These are phyloP conservation scores for Euryodendron excelsum DNA, from an alignment of 148 eudicot genomes.

Conservation along the genomic window DNA sequence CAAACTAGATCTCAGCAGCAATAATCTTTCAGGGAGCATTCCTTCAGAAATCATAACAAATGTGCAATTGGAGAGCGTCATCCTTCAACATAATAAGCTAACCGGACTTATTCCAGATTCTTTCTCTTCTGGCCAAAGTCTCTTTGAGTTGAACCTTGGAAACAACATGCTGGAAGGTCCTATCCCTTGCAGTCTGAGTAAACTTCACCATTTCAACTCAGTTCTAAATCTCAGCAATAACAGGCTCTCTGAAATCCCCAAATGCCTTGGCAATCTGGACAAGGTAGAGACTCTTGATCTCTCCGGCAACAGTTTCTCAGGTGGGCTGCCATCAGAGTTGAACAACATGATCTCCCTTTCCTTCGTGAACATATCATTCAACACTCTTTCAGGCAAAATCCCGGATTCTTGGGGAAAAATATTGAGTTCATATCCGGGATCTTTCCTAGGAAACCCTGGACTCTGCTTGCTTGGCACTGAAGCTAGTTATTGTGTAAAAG, in stretches of 20 bases:
- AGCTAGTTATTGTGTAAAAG: not conserved
- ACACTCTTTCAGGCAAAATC: conserved; percentile 13
- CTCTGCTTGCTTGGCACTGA: conserved; percentile 10
- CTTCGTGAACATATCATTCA: conserved; percentile 20
- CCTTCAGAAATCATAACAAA: conserved; percentile 11
- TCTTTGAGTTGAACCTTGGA: conserved; percentile 21
- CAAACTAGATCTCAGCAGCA: conserved; percentile 17
- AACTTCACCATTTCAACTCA: conserved; percentile 13
- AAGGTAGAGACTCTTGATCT: conserved; percentile 22
- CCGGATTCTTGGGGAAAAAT: conserved; percentile 17
- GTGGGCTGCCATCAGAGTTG: conserved; percentile 15
- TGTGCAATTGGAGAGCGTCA: not conserved
- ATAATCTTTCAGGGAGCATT: conserved; percentile 16
- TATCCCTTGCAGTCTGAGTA: conserved; percentile 20
- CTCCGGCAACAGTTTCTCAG: conserved; percentile 21
- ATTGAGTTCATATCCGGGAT: conserved; percentile 10
- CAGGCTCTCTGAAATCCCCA: conserved; percentile 20
- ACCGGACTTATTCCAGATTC: conserved; percentile 16
- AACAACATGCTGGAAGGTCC: conserved; percentile 24
- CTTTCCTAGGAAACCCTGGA: conserved; percentile 12
- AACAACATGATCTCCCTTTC: conserved; percentile 24
- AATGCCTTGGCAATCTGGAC: conserved; percentile 16
- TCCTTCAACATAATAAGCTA: conserved; percentile 19
- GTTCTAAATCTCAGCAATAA: conserved; percentile 23
- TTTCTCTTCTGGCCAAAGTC: conserved; percentile 20